Conservation (phyloP, 2,329 filamentous ascomycete species). For the Monosporascus sp. region DNA sequence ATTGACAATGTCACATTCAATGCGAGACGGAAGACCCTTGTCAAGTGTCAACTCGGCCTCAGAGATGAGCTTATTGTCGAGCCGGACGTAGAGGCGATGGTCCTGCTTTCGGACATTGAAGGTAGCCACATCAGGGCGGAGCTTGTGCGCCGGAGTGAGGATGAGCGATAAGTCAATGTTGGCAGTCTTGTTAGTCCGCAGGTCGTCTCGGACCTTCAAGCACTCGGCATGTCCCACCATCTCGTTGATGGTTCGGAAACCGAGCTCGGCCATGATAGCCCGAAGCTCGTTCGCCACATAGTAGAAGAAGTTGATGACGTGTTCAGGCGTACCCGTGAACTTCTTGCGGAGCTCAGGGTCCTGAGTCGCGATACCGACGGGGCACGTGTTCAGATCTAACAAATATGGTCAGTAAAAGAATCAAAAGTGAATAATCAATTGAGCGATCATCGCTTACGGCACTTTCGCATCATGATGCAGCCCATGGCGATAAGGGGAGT, state of each 20-base stretch:
- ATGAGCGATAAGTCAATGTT: conserved; percentile 93
- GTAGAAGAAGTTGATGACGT: conserved; percentile 99
- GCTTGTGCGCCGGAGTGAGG: conserved; percentile 89
- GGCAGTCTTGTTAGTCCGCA: conserved; percentile 80
- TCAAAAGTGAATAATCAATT: not conserved
- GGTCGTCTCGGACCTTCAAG: conserved; percentile 79
- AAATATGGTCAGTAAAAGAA: conserved; percentile 4
- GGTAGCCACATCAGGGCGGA: conserved; percentile 87
- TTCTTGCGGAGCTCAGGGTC: conserved; percentile 93
- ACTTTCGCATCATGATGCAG: conserved; percentile 90
- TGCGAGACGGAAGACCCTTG: conserved; percentile 86
- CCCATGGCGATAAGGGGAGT: conserved; percentile 94
- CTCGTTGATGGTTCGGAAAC: conserved; percentile 92
- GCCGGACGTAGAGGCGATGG: conserved; percentile 82
- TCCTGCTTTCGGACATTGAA: conserved; percentile 99
- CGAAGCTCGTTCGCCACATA: conserved; percentile 94
- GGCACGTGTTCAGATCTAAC: conserved; percentile 63
- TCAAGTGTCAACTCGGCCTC: conserved; percentile 92
- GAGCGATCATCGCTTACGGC: conserved; percentile 31
- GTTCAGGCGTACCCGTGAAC: conserved; percentile 87
- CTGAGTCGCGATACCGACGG: conserved; percentile 92
- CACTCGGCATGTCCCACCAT: conserved; percentile 93
- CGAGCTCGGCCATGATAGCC: conserved; percentile 93
- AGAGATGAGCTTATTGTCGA: conserved; percentile 96
- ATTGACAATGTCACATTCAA: conserved; percentile 95